phyloP scores from a whole-genome alignment of 257 asterid species.

The Handroanthus guayacan region DNA sequence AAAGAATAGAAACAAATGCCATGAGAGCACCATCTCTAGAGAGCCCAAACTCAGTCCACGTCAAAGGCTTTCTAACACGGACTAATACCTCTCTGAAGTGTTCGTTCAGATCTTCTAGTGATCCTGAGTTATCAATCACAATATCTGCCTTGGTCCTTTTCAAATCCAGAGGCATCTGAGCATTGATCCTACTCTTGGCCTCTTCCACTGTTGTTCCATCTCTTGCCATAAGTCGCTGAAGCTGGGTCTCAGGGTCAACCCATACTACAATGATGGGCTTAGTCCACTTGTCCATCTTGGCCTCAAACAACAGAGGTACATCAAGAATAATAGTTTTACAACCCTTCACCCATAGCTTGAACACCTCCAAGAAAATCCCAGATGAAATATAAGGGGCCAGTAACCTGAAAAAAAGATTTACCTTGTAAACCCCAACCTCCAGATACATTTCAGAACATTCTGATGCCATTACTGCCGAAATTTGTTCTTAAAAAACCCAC shows the following conservation, averaged over 20 bases:
- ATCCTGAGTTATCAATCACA: constrained; percentile 77
- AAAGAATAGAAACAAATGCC: constrained; percentile 59
- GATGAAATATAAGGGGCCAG: constrained; percentile 83
- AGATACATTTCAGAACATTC: neutral
- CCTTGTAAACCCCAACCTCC: neutral
- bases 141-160: constrained; percentile 77
- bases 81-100: constrained; percentile 58
- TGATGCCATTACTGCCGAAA: neutral
- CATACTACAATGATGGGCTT: constrained; percentile 85
- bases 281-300: constrained; percentile 87
- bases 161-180: constrained; percentile 89
- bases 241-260: constrained; percentile 91
- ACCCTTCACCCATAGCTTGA: constrained; percentile 86
- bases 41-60: constrained; percentile 81
- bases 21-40: constrained; percentile 79
- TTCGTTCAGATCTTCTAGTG: constrained; percentile 66
- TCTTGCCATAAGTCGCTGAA: constrained; percentile 73
- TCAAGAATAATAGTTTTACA: constrained; percentile 77
- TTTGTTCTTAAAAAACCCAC: neutral
- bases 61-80: constrained; percentile 68
- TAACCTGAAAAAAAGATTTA: constrained; percentile 52
- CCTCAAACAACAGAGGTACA: constrained; percentile 93
- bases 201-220: constrained; percentile 79
- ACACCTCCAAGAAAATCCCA: constrained; percentile 70
- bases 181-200: constrained; percentile 72